A percentile compares a stretch with the other conserved stretches of the same genome.
Evolutionary conservation across 441 rosid genomes (phyloP).

Genomic region (Capsella rubella): DNA sequence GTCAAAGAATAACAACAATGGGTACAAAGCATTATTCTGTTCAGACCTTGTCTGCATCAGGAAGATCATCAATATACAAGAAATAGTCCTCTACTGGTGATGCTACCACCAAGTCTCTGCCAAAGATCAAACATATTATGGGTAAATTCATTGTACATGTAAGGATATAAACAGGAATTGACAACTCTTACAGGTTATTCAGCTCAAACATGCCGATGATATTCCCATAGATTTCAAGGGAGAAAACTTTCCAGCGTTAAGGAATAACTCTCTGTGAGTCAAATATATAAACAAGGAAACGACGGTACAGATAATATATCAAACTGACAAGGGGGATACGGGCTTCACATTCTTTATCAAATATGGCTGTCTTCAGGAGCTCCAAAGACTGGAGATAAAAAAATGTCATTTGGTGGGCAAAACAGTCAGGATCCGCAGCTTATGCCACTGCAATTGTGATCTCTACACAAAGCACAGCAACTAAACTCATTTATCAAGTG

Average conservation of each 20-base stretch:
- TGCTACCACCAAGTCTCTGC: constrained; percentile 93
- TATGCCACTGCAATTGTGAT: constrained; percentile 8
- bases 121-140: constrained; percentile 42
- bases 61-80: constrained; percentile 78
- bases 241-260: constrained; percentile 79
- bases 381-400: constrained; percentile 70
- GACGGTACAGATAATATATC: constrained; percentile 7
- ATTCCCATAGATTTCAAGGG: constrained; percentile 89
- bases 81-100: constrained; percentile 96
- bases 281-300: constrained; percentile 21
- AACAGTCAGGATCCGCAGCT: neutral
- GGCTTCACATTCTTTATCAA: constrained; percentile 82
- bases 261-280: constrained; percentile 43
- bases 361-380: constrained; percentile 77
- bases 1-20: neutral
- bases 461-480: constrained; percentile 10
- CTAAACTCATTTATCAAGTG: neutral
- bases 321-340: constrained; percentile 66
- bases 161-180: constrained; percentile 15
- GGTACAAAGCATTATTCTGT: constrained; percentile 20
- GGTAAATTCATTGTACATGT: constrained; percentile 16
- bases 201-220: constrained; percentile 97
- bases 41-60: constrained; percentile 65
- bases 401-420: constrained; percentile 10
- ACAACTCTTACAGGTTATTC: constrained; percentile 83